Base-by-base conservation (phyloP, 139 green algal species). In the Chlorella vulgaris region DNA sequence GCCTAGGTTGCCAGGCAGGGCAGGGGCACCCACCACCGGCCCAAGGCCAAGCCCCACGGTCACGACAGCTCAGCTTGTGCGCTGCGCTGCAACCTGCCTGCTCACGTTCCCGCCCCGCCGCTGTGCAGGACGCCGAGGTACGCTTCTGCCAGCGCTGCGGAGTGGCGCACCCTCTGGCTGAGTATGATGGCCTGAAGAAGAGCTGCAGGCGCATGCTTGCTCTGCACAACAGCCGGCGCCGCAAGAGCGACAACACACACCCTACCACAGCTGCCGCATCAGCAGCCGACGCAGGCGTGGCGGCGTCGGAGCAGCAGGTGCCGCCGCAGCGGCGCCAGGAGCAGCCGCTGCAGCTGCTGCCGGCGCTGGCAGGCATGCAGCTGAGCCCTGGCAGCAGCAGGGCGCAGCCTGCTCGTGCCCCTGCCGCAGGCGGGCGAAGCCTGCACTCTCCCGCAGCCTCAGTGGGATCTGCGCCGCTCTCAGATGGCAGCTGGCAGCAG, bases 111-210 rank as follows among this genome's bases (percentile, higher is more conserved):
- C 36, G 18, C 58, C 55, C 60, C 28, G 18, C 29, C n/a, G 5
- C 38, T 38, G 39, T 39, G 29, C 79, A 86, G 70, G 84, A 81
- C 29, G 29, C 51, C 29, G 43, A 66, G 24, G 90, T 96, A 86
- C 91, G 93, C 66, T 97, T 96, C 89, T 97, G 94, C 87, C 94
- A 97, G 87, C 93, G 96, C 88, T 97, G 94, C 80, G 93, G 93
- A 28, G 88, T 92, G 74, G 95, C 96, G 77, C 95, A 98, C 69
- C 84, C 92, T 31, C 86, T 98, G 31, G 70, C 75, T 0, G 90
- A 93, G 38, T 98, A 97, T 83, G 95, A 98, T 73, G 94, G 91
- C 28, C 86, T 89, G 66, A 92, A 94, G 76, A 93, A 93, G 81
- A 91, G 81, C 76, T 97, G 94, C 88, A 82, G 92, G 3, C 55